phyloP scores from a whole-genome alignment of 225 moss, liverwort and hornwort species.

The Physcomitrium patens region DNA sequence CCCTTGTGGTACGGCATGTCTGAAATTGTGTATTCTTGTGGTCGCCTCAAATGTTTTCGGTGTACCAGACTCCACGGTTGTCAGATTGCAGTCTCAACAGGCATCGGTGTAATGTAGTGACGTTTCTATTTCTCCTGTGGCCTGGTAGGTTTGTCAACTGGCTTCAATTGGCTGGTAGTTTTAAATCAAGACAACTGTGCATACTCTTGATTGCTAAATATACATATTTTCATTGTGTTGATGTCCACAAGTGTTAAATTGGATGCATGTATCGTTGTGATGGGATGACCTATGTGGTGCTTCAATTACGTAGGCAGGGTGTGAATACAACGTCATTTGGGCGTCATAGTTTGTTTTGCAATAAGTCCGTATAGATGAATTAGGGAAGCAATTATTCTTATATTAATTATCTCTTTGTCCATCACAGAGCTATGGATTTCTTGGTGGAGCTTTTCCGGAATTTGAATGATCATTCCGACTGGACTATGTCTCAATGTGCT shows the following conservation, averaged over 20 bases:
- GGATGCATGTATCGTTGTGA: neutral
- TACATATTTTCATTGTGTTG: neutral
- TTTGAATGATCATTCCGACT: constrained; percentile 71
- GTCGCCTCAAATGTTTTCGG: neutral
- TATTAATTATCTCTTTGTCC: constrained; percentile 1
- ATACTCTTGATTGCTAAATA: neutral
- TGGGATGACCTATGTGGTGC: constrained; percentile 2
- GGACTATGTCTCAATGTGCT: constrained; percentile 92
- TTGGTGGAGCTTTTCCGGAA: constrained; percentile 93
- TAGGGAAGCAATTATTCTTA: constrained; percentile 18
- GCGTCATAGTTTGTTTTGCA: neutral
- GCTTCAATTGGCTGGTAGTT: too few relatives aligned
- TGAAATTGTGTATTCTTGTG: neutral
- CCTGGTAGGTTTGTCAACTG: neutral
- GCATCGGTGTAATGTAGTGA: neutral
- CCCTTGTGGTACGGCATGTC: neutral
- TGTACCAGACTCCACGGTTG: neutral
- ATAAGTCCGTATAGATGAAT: neutral
- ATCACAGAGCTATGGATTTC: constrained; percentile 90
- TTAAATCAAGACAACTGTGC: too few relatives aligned
- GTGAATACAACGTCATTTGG: neutral
- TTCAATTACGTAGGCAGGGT: neutral
- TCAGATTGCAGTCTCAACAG: neutral
- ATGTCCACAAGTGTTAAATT: neutral
- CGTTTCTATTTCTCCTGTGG: neutral